Percentiles rank a stretch among this genome's conserved stretches.
Evolutionary conservation across 352 stramenopile genomes (phyloP).

Genomic region (Peronosclerospora sorghi): DNA sequence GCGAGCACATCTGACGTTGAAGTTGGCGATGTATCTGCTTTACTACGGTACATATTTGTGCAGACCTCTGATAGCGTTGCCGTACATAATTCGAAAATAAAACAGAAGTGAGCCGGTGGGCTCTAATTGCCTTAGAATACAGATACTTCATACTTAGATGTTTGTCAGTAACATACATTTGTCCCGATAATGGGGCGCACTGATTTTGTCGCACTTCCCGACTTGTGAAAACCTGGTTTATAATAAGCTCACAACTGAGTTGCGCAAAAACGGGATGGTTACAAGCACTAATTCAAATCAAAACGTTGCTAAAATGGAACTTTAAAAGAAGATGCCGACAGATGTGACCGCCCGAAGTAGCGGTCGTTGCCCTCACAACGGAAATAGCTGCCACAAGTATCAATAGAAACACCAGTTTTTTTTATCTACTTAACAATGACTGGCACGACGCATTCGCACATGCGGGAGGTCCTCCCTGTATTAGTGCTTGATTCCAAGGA

Average conservation of each 20-base stretch:
- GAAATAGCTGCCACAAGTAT: constrained; percentile 9
- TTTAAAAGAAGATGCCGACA: constrained; percentile 12
- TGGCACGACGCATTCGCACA: constrained; percentile 11
- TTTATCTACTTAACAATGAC: constrained; percentile 6
- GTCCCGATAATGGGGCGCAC: too few species aligned
- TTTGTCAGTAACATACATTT: too few species aligned
- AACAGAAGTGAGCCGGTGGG: too few species aligned
- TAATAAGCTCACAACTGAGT: constrained; percentile 7
- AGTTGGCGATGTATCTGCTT: not conserved
- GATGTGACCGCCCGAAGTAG: constrained; percentile 12
- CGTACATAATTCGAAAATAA: too few species aligned
- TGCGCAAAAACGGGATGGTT: constrained; percentile 1
- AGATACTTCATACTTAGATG: too few species aligned
- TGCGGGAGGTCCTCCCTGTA: constrained; percentile 18
- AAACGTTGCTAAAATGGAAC: not conserved
- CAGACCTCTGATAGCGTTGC: too few species aligned
- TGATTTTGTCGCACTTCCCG: not conserved
- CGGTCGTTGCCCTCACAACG: constrained; percentile 17
- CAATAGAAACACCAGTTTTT: not conserved
- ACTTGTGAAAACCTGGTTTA: constrained; percentile 2
- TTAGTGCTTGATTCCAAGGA: constrained; percentile 3
- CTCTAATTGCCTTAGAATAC: too few species aligned
- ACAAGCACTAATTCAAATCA: not conserved
- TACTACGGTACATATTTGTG: not conserved
- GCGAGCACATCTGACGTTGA: too few species aligned